phyloP scores from a whole-genome alignment of 106 monocot genomes.

The Alisma plantagoaquatica region DNA sequence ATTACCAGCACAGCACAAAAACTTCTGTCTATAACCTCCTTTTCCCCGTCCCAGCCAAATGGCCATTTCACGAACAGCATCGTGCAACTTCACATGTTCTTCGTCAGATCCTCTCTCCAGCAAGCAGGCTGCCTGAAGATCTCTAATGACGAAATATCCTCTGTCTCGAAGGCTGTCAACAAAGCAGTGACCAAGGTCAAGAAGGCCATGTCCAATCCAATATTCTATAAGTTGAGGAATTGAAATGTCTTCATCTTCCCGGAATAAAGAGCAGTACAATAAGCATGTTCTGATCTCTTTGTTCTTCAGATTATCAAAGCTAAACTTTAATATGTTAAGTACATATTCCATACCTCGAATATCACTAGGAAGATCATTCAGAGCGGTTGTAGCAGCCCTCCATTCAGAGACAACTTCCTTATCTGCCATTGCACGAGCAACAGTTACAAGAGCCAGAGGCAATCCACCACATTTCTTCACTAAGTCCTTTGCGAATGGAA shows the following conservation, averaged over 20 bases:
- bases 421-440: background rate
- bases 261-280: conserved; percentile 28
- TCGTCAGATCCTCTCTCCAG: background rate
- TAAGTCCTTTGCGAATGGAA: background rate
- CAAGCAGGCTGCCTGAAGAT: background rate
- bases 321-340: conserved; percentile 14
- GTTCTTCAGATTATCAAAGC: conserved; percentile 26
- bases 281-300: conserved; percentile 16
- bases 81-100: conserved; percentile 7
- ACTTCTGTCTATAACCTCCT: background rate
- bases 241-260: conserved; percentile 15
- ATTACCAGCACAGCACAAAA: background rate
- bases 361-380: background rate
- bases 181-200: background rate
- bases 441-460: background rate
- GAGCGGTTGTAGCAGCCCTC: background rate
- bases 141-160: background rate
- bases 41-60: background rate
- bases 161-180: background rate
- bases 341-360: conserved; percentile 9
- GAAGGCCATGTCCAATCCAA: conserved; percentile 31
- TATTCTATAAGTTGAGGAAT: conserved; percentile 18
- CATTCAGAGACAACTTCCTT: background rate
- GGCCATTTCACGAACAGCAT: conserved; percentile 8
- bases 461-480: conserved; percentile 2